Conservation (phyloP, 2,329 filamentous ascomycete species). For the Madurella mycetomatis region DNA sequence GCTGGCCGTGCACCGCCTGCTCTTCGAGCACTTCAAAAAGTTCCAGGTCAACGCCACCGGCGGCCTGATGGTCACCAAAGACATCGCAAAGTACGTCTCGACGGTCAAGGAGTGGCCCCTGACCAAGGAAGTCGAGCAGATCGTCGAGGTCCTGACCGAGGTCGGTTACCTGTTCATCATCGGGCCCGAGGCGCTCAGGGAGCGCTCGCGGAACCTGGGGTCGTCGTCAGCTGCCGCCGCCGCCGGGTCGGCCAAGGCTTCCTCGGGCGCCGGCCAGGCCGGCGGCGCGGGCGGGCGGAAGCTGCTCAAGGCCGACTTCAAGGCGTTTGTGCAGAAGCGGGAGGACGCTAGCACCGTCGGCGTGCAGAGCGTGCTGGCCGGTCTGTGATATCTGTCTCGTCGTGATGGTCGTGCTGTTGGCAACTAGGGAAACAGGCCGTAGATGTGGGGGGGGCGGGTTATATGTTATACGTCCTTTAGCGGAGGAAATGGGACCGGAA, state of each 20-base stretch:
- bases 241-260: background rate
- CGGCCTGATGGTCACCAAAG: slow-evolving; percentile 91
- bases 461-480: too few relatives aligned
- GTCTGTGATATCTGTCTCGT: slow-evolving; percentile 39
- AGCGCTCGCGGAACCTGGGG: slow-evolving; percentile 60
- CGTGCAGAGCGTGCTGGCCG: slow-evolving; percentile 75
- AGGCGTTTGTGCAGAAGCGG: slow-evolving; percentile 76
- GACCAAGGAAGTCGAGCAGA: slow-evolving; percentile 60
- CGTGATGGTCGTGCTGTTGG: too few relatives aligned
- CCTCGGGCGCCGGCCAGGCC: slow-evolving; percentile 5
- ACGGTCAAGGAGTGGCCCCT: slow-evolving; percentile 79
- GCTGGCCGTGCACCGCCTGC: slow-evolving; percentile 67
- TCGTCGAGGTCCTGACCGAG: slow-evolving; percentile 83
- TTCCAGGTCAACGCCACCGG: slow-evolving; percentile 91
- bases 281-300: slow-evolving; percentile 44
- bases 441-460: background rate
- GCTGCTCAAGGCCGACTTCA: slow-evolving; percentile 65
- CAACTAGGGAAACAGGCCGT: too few relatives aligned
- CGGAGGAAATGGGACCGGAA: too few relatives aligned
- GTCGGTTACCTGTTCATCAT: slow-evolving; percentile 96
- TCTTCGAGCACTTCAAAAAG: slow-evolving; percentile 91
- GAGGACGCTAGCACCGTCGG: slow-evolving; percentile 79
- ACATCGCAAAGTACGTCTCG: slow-evolving; percentile 89
- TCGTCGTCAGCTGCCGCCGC: slow-evolving; percentile 31
- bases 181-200: slow-evolving; percentile 70